A percentile compares a stretch with the other conserved stretches of the same genome.
phyloP scores from a whole-genome alignment of 1,284 basidiomycete genomes.

The Apiotrichum domesticum region DNA sequence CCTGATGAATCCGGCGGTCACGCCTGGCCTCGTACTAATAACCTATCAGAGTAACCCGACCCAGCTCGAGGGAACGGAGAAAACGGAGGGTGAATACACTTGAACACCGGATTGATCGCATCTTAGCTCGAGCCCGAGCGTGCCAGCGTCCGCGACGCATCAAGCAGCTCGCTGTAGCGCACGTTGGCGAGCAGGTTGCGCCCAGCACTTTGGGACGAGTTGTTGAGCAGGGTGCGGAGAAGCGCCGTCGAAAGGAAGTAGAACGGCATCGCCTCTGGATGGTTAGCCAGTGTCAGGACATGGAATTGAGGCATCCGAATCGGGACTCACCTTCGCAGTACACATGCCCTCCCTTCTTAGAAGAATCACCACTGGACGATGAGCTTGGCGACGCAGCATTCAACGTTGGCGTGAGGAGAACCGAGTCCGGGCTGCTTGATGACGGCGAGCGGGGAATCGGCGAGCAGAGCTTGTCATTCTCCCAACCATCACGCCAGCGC shows the following conservation, averaged over 20 bases:
- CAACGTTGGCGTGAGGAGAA: neutral
- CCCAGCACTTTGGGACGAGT: conserved; percentile 17
- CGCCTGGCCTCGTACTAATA: too few relatives aligned
- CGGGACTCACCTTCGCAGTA: conserved; percentile 32
- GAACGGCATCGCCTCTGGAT: conserved; percentile 46
- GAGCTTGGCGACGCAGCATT: neutral
- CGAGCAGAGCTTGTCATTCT: conserved; percentile 45
- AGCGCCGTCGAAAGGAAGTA: conserved; percentile 48
- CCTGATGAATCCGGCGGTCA: too few relatives aligned
- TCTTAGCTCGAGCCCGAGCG: neutral
- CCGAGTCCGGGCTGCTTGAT: neutral
- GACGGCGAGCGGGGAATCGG: neutral
- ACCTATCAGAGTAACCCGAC: too few relatives aligned
- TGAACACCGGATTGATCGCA: too few relatives aligned
- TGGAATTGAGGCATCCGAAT: too few relatives aligned
- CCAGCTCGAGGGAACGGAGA: too few relatives aligned
- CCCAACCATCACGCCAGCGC: conserved; percentile 49
- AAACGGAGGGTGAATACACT: too few relatives aligned
- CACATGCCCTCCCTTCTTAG: conserved; percentile 8
- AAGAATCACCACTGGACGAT: neutral
- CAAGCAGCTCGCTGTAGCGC: conserved; percentile 40
- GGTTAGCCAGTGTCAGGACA: too few relatives aligned
- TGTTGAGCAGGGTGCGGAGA: conserved; percentile 30
- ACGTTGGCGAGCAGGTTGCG: conserved; percentile 36
- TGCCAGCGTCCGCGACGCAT: conserved; percentile 39